These are phyloP conservation scores for Echeveria elegans DNA, from an alignment of 164 flowering plant genomes.

Conservation along the genomic window DNA sequence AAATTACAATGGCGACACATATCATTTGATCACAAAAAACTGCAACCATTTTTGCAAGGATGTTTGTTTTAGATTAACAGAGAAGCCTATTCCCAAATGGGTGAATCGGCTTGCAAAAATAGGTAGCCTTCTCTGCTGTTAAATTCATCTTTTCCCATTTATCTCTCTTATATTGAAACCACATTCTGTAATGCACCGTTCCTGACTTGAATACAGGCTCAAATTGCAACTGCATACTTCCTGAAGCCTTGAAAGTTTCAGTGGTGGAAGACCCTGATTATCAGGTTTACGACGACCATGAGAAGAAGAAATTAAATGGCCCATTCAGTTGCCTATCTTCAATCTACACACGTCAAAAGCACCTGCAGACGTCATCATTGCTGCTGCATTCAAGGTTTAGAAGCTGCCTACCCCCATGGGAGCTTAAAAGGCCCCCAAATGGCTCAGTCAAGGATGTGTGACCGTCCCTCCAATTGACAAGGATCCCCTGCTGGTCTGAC, in stretches of 20 bases:
- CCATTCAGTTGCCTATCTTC: slow-evolving; percentile 43
- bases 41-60: slow-evolving; percentile 98
- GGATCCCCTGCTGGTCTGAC: background rate
- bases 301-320: slow-evolving; percentile 36
- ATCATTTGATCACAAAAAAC: slow-evolving; percentile 86
- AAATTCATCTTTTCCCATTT: background rate
- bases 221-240: slow-evolving; percentile 45
- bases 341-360: slow-evolving; percentile 41
- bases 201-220: slow-evolving; percentile 30
- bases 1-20: slow-evolving; percentile 80
- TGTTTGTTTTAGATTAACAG: slow-evolving; percentile 75
- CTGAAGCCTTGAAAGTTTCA: slow-evolving; percentile 36
- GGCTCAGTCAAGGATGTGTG: slow-evolving; percentile 27
- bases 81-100: slow-evolving; percentile 83
- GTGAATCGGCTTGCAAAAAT: slow-evolving; percentile 90
- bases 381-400: slow-evolving; percentile 36
- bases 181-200: background rate
- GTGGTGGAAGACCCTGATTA: slow-evolving; percentile 31
- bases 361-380: slow-evolving; percentile 32
- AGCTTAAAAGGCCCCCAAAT: slow-evolving; percentile 27
- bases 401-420: slow-evolving; percentile 43
- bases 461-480: background rate
- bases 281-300: slow-evolving; percentile 25
- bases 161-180: background rate
- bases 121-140: slow-evolving; percentile 33